Evolutionary conservation across 129 eudicot genomes (phyloP), one percentile per base, ranked within the genome.

Genomic region (Helianthus tuberosus): DNA sequence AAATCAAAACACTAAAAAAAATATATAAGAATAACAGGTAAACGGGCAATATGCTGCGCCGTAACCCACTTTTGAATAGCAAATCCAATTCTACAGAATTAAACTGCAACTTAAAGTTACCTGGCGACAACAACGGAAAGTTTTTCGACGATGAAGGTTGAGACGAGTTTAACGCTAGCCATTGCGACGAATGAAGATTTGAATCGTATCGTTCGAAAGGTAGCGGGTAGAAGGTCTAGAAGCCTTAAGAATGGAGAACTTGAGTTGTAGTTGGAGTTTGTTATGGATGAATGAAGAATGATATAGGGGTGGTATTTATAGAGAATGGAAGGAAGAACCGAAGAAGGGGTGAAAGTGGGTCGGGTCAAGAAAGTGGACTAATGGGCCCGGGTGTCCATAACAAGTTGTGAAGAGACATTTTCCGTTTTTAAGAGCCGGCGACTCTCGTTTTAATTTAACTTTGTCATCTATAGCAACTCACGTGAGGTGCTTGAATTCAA

Each of bases 61-160:
- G 0, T 5, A 32, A 32, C 36, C 36, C 5, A 5, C 0, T 32
- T 32, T 32, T 32, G 4, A 32, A 32, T 32, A 32, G 36, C 36
- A 32, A 32, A 32, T 32, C 36, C 36, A 32, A 32, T 32, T 32
- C 36, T 32, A 32, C 36, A 2, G 5, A 50, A 50, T 13, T n/a
- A 12, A 50, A 14, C 55, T 39, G 11, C 13, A 66, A 66, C 47
- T 6, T 1, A 0, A 39, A 39, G 41, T 16, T 46, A 66, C 71
- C 71, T 43, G 14, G 13, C 27, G 27, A 36, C 5, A 55, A 46
- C 29, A 5, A 65, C 54, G 15, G n/a, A n/a, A 12, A 65, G 53
- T n/a, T 65, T 54, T 43, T 66, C 71, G 12, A 43, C 71, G 35
- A 66, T 46, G 32, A 66, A 66, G 6, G 38, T 4, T 44, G 71